Evolutionary conservation across 2,329 filamentous ascomycete genomes (phyloP).

Genomic region (Fusarium austroafricanum): DNA sequence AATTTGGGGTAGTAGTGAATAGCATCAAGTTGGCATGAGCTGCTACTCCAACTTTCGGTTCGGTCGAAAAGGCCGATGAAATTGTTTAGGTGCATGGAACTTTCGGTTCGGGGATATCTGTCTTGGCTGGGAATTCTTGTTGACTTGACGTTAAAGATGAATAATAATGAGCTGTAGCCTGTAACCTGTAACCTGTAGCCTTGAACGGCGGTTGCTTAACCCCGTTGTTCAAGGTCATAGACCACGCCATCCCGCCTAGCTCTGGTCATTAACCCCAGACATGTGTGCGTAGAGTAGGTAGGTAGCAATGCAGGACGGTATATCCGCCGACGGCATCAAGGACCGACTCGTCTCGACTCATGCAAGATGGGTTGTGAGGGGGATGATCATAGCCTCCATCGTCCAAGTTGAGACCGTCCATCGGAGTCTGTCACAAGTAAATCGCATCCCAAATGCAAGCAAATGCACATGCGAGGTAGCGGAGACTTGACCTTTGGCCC

Average conservation of each 20-base stretch:
- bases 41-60: conserved; percentile 28
- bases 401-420: background rate
- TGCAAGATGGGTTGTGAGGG: conserved; percentile 23
- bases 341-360: conserved; percentile 22
- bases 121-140: background rate
- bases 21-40: conserved; percentile 11
- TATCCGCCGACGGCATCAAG: conserved; percentile 21
- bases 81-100: background rate
- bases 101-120: conserved; percentile 12
- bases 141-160: background rate
- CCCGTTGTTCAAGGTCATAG: conserved; percentile 3
- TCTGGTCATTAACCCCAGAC: conserved; percentile 26
- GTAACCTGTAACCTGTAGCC: too few relatives aligned
- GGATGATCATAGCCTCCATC: conserved; percentile 4
- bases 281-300: background rate
- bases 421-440: conserved; percentile 28
- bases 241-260: conserved; percentile 31
- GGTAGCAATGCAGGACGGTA: conserved; percentile 14
- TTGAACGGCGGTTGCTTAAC: conserved; percentile 15
- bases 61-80: conserved; percentile 11
- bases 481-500: conserved; percentile 16
- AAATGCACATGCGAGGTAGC: conserved; percentile 34
- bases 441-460: conserved; percentile 30
- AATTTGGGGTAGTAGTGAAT: conserved; percentile 10
- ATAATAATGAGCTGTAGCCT: background rate